Conservation (phyloP, 345 rosid species). For the Aquilaria sinensis region DNA sequence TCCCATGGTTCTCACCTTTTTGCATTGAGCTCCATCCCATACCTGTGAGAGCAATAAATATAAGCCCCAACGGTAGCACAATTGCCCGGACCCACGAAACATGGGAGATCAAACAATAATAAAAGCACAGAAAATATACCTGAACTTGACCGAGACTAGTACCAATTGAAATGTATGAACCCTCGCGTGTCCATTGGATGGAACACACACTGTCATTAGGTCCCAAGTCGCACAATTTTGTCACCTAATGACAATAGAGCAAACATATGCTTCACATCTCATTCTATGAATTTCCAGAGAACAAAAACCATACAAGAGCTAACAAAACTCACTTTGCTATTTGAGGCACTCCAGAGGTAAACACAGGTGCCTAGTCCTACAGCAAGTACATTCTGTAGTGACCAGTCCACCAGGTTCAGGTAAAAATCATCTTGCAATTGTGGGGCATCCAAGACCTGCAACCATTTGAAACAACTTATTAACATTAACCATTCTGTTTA, state of each 20-base stretch:
- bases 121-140: slow-evolving; percentile 27
- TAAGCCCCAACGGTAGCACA: not conserved
- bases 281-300: too few relatives aligned
- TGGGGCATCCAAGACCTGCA: slow-evolving; percentile 97
- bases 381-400: slow-evolving; percentile 93
- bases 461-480: slow-evolving; percentile 2
- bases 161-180: slow-evolving; percentile 88
- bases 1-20: slow-evolving; percentile 76
- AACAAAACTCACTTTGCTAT: slow-evolving; percentile 66
- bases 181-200: slow-evolving; percentile 96
- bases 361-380: slow-evolving; percentile 97
- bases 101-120: not conserved
- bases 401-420: slow-evolving; percentile 96
- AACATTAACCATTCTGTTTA: too few relatives aligned
- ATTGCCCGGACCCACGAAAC: not conserved
- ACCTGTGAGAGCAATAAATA: slow-evolving; percentile 33
- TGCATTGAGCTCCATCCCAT: slow-evolving; percentile 92
- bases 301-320: not conserved
- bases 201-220: slow-evolving; percentile 80
- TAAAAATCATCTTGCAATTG: slow-evolving; percentile 97
- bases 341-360: slow-evolving; percentile 95
- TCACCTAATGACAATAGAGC: slow-evolving; percentile 49
- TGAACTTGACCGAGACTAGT: slow-evolving; percentile 85
- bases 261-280: not conserved
- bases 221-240: slow-evolving; percentile 88